Conservation (phyloP, 331 rosid species). For the Dryas integrifolia region DNA sequence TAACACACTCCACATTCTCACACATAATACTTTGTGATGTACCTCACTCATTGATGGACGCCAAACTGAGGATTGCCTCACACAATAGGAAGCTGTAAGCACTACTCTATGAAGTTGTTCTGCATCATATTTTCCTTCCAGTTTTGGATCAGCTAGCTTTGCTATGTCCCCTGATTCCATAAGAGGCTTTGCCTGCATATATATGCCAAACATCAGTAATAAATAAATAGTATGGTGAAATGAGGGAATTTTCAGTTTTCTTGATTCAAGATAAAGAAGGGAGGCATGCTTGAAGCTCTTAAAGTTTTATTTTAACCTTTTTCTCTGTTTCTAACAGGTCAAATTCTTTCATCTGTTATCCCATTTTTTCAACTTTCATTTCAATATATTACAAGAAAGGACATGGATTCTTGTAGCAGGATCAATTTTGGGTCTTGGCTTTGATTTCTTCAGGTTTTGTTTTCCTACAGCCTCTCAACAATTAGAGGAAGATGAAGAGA, state of each 20-base stretch:
- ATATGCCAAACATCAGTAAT: not conserved
- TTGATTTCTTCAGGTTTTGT: not conserved
- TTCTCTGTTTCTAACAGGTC: not conserved
- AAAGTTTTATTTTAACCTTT: not conserved
- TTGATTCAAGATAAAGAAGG: not conserved
- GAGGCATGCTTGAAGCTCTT: not conserved
- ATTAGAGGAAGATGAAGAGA: not conserved
- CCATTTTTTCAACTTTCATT: no score
- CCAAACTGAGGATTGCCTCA: constrained; percentile 67
- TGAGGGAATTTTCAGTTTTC: not conserved
- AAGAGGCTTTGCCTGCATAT: constrained; percentile 65
- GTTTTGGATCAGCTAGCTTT: constrained; percentile 64
- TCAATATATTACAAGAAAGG: not conserved
- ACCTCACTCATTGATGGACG: constrained; percentile 94
- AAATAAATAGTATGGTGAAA: not conserved
- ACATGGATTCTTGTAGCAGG: not conserved
- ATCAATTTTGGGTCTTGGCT: not conserved
- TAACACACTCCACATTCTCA: no score
- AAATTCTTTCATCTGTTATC: not conserved
- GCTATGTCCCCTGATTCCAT: constrained; percentile 76
- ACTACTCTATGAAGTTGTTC: constrained; percentile 58
- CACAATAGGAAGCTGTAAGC: constrained; percentile 79
- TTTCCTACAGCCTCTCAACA: not conserved
- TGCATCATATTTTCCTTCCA: constrained; percentile 64
- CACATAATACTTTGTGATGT: not conserved